Evolutionary conservation across 768 basidiomycete genomes (phyloP), one percentile per base, ranked within the genome.

Genomic region (Favolaschia claudopus): DNA sequence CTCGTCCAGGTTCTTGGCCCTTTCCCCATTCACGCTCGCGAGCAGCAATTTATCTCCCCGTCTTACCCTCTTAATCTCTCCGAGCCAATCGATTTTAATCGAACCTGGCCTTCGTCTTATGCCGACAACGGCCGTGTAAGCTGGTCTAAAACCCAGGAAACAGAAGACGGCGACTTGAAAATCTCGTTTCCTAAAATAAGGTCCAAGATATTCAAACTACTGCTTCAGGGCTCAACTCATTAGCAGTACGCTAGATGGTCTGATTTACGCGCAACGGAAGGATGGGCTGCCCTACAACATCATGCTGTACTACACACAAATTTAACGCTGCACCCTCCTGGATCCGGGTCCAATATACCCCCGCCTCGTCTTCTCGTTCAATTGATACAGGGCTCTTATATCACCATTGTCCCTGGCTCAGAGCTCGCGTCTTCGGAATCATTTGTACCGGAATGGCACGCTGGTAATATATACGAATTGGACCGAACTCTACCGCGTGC

Each of bases 271-370:
- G 77, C 82, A 24, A 87, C 89, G 2, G 90, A 93, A 72, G 94
- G 94, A 13, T 95, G 94, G 94, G 89, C 93, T 22, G 88, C 85
- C 20, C 74, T 95, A 17, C 94, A 96, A 71, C 91, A 93, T 66
- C 87, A 93, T 65, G 80, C 84, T n/a, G n/a, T n/a, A n/a, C n/a
- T n/a, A n/a, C n/a, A n/a, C n/a, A n/a, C n/a, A n/a, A n/a, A n/a
- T n/a, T n/a, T n/a, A n/a, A n/a, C n/a, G n/a, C n/a, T n/a, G n/a
- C n/a, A n/a, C n/a, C n/a, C n/a, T 45, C 85, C 88, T 12, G 83
- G 83, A 8, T 25, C 51, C 19, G 15, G 25, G 15, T 34, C 55
- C 29, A 58, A 52, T 40, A 12, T 58, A 25, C 44, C 59, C 13
- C 39, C 66, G 13, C 87, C 89, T 4, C 71, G 79, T 13, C 74